Base-by-base conservation (phyloP, 352 stramenopile genomes). In the Phytophthora pluvialis region DNA sequence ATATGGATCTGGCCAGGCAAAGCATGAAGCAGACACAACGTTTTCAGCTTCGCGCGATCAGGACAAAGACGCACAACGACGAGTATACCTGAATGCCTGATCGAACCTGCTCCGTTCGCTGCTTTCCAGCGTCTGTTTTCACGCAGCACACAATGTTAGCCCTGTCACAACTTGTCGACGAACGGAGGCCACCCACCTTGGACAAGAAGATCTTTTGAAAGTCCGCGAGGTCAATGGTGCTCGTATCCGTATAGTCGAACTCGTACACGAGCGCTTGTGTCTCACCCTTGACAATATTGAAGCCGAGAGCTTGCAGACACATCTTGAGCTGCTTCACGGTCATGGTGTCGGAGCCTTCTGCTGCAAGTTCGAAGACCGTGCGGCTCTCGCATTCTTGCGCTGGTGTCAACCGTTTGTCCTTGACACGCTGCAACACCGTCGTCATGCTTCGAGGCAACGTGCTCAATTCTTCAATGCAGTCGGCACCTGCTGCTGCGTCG, bases 151-250 rank as follows among this genome's bases (percentile, higher is more conserved):
- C 29, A 56, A 11, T 18, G 33, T 31, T 10, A 26, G 3, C 38
- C 9, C 21, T 60, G 3, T n/a, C 25, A 11, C 5, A 50, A 15
- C 12, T 48, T 33, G 15, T 15, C 29, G 18, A 1, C 35, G 2
- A 15, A 25, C 15, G 16, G 5, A 39, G 25, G 10, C 31, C 31
- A 48, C 49, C n/a, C 13, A 77, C 73, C 60, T 83, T 81, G 44
- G 66, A 72, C 38, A 83, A 45, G 35, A 77, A 81, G 40, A 83
- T 72, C 18, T 72, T 71, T 18, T 81, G 65, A 49, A 83, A 83
- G 48, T 83, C 75, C 4, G 40, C 57, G 28, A 81, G 58, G 1
- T 43, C 60, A 43, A 83, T 68, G 16, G 60, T 70, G 16, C 50
- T 51, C 0, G 72, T 60, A 46, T 60, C 60, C n/a, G 68, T 64